Evolutionary conservation across 2,329 filamentous ascomycete genomes (phyloP).

Genomic region (Aureobasidium sp.): DNA sequence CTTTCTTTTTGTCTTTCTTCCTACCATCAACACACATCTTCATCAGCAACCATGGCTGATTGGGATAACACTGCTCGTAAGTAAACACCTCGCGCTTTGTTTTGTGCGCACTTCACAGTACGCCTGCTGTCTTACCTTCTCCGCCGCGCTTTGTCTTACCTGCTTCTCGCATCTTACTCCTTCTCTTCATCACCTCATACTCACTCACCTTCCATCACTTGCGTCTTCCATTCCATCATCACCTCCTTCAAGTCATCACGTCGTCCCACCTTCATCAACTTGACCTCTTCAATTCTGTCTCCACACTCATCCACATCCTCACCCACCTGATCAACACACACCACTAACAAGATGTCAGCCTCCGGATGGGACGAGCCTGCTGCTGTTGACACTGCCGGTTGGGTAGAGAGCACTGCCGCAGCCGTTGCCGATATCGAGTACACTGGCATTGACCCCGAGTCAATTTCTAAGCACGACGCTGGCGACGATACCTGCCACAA

Average conservation of each 20-base stretch:
- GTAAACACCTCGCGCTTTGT: not conserved
- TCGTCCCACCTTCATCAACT: not conserved
- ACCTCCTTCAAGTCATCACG: not conserved
- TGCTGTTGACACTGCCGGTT: not conserved
- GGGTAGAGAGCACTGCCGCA: not conserved
- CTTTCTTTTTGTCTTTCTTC: not conserved
- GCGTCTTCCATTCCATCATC: not conserved
- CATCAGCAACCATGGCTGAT: not conserved
- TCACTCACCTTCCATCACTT: not conserved
- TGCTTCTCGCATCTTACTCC: not conserved
- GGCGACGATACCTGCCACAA: slow-evolving; percentile 32
- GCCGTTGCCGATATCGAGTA: not conserved
- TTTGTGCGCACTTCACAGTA: not conserved
- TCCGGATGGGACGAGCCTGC: not conserved
- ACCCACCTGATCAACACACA: not conserved
- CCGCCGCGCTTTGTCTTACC: too few species aligned
- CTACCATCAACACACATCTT: not conserved
- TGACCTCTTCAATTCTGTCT: not conserved
- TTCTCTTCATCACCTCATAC: not conserved
- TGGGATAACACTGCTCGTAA: not conserved
- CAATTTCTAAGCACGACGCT: slow-evolving; percentile 11
- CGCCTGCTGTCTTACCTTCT: not conserved
- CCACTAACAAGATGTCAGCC: slow-evolving; percentile 7
- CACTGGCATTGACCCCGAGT: not conserved
- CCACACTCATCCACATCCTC: not conserved